phyloP scores from a whole-genome alignment of 805 yeast species.

The Hagleromyces aurorensis region DNA sequence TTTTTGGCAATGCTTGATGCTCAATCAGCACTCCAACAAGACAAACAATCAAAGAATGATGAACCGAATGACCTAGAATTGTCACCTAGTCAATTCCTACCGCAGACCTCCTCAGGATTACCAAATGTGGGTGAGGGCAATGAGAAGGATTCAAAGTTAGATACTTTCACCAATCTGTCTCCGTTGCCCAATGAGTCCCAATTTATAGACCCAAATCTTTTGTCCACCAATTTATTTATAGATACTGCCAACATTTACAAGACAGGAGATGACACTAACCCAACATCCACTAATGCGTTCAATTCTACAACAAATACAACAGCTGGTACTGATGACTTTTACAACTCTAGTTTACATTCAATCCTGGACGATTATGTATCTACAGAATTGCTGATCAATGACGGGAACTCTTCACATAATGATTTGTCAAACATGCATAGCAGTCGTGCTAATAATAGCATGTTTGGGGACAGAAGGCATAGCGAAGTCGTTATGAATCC shows the following conservation, averaged over 20 bases:
- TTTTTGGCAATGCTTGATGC: slow-evolving; percentile 23
- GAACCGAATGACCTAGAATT: slow-evolving; percentile 7
- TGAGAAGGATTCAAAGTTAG: slow-evolving; percentile 3
- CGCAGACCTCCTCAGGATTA: neutral
- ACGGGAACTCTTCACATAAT: slow-evolving; percentile 1
- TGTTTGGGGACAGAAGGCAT: slow-evolving; percentile 14
- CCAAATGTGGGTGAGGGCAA: no score
- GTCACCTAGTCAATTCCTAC: slow-evolving; percentile 3
- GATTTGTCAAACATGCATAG: slow-evolving; percentile 4
- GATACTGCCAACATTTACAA: no score
- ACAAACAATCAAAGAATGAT: slow-evolving; percentile 2
- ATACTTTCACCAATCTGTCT: slow-evolving; percentile 6
- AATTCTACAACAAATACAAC: no score
- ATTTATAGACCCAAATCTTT: slow-evolving; percentile 16
- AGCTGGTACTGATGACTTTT: slow-evolving; percentile 1
- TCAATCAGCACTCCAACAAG: slow-evolving; percentile 7
- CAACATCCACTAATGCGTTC: no score
- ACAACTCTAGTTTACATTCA: slow-evolving; percentile 7
- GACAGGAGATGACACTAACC: no score
- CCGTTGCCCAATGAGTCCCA: slow-evolving; percentile 9
- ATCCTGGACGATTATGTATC: slow-evolving; percentile 12
- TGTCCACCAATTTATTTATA: slow-evolving; percentile 12
- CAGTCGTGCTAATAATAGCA: slow-evolving; percentile 1
- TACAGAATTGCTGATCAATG: slow-evolving; percentile 8
- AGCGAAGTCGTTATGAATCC: slow-evolving; percentile 17